Evolutionary conservation across 2,329 filamentous ascomycete species (phyloP), one percentile per base, ranked within the genome.

Genomic region (Exophiala aquamarina): DNA sequence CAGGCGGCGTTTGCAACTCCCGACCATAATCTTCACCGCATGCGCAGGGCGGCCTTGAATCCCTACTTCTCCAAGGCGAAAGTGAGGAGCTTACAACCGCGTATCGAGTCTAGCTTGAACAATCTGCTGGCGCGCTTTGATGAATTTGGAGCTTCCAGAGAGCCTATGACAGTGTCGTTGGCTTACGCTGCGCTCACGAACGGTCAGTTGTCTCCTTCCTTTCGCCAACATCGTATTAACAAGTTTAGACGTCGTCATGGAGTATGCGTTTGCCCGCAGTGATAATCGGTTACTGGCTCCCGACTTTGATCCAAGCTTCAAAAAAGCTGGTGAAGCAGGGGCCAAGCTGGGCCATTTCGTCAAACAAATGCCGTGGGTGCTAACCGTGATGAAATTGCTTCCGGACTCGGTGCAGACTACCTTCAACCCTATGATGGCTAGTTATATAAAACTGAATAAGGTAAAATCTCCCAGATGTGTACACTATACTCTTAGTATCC

Each of bases 61-160:
- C 57, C 57, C 1, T 61, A 50, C 50, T 61, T 61, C 47, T 57
- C 58, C 18, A 56, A 46, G 35, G 21, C 18, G 20, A 36, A 34
- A 20, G 47, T 55, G 17, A 15, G 32, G 19, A 21, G 13, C 7
- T 14, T 54, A 7, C 31, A 54, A n/a, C 50, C 50, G 9, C 18
- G 17, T 18, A 42, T 55, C n/a, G 11, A 47, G n/a, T 36, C 31
- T 11, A 36, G 21, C 18, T 17, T 49, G 17, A 31, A 40, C 11
- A 39, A 40, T 19, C 36, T 55, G 31, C 18, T 48, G 9, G 4
- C 19, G 18, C 50, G 50, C 3, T 40, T 55, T 19, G 29, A 34
- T 4, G 29, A 39, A 7, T 52, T 42, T 13, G 31, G 19, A n/a
- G 17, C 39, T 8, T 28, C 34, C n/a, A 37, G 41, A 13, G 26